These are phyloP conservation scores for Raddia guianensis DNA, from an alignment of 176 grass and related monocot genomes.

Conservation along the genomic window DNA sequence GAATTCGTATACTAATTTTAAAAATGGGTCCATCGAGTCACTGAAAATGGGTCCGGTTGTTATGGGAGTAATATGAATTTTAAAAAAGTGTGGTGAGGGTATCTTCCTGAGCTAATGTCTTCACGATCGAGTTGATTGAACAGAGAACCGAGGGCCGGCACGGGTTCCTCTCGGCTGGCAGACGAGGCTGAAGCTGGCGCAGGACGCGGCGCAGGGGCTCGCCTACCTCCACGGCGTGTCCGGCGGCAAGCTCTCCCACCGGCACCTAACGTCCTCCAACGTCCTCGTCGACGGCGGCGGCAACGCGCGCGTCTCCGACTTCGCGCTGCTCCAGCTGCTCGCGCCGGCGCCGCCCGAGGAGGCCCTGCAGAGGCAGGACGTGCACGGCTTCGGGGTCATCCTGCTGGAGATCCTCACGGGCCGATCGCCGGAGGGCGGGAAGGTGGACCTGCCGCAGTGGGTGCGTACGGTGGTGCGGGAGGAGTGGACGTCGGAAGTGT, in stretches of 20 bases:
- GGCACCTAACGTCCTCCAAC: conserved; percentile 85
- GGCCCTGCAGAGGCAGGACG: conserved; percentile 56
- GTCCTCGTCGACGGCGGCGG: conserved; percentile 65
- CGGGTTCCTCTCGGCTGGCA: conserved; percentile 70
- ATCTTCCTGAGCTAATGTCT: not conserved
- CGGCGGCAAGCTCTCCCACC: conserved; percentile 58
- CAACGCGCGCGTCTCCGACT: conserved; percentile 69
- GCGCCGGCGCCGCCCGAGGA: conserved; percentile 17
- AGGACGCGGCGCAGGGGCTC: conserved; percentile 78
- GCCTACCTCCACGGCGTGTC: conserved; percentile 69
- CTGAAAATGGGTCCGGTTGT: too few species aligned
- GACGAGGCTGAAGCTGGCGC: conserved; percentile 75
- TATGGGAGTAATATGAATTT: too few species aligned
- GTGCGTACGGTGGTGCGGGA: conserved; percentile 59
- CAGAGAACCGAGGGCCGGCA: conserved; percentile 82
- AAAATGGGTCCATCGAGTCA: too few species aligned
- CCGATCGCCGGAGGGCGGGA: conserved; percentile 46
- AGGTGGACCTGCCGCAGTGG: conserved; percentile 58
- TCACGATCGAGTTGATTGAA: not conserved
- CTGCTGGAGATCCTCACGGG: conserved; percentile 82
- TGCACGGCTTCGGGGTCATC: conserved; percentile 70
- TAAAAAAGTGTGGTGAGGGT: too few species aligned
- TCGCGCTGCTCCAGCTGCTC: conserved; percentile 71
- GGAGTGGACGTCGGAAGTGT: conserved; percentile 79
- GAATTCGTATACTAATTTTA: too few species aligned